Conservation (phyloP, 2,329 filamentous ascomycete species). For the Zymoseptoria passerinii region DNA sequence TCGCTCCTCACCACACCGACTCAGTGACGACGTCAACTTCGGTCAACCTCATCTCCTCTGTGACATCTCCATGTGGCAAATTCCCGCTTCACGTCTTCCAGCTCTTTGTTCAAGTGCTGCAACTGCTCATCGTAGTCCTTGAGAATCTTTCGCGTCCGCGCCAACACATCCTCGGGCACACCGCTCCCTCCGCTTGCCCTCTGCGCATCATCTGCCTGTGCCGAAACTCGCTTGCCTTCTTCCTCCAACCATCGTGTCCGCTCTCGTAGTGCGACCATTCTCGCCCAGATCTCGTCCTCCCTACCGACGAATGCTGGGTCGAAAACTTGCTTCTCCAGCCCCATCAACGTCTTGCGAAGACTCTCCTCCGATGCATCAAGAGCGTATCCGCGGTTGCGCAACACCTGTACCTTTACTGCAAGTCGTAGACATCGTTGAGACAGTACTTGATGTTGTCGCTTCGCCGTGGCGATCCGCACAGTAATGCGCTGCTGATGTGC, state of each 20-base stretch:
- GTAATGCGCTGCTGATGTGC: conserved; percentile 69
- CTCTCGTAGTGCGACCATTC: conserved; percentile 65
- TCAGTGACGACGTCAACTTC: not conserved
- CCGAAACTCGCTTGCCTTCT: conserved; percentile 62
- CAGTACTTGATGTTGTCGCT: conserved; percentile 63
- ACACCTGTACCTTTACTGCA: conserved; percentile 69
- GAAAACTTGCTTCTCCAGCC: conserved; percentile 59
- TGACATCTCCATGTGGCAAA: conserved; percentile 46
- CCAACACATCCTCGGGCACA: conserved; percentile 61
- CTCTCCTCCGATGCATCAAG: conserved; percentile 73
- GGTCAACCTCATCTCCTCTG: conserved; percentile 3
- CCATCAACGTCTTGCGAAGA: conserved; percentile 61
- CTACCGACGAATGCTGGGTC: conserved; percentile 68
- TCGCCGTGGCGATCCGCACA: conserved; percentile 63
- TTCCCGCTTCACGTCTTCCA: conserved; percentile 51
- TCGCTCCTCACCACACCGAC: not conserved
- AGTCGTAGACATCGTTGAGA: conserved; percentile 65
- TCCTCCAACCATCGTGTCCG: conserved; percentile 63
- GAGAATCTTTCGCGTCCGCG: conserved; percentile 69
- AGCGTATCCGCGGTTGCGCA: conserved; percentile 73
- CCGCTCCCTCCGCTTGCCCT: conserved; percentile 43
- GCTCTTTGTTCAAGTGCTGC: conserved; percentile 60
- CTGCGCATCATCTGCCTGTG: conserved; percentile 31
- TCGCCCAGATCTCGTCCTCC: conserved; percentile 79
- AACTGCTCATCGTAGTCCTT: conserved; percentile 77